Conservation (phyloP, 2,329 filamentous ascomycete species). For the Xylariaceae sp. region DNA sequence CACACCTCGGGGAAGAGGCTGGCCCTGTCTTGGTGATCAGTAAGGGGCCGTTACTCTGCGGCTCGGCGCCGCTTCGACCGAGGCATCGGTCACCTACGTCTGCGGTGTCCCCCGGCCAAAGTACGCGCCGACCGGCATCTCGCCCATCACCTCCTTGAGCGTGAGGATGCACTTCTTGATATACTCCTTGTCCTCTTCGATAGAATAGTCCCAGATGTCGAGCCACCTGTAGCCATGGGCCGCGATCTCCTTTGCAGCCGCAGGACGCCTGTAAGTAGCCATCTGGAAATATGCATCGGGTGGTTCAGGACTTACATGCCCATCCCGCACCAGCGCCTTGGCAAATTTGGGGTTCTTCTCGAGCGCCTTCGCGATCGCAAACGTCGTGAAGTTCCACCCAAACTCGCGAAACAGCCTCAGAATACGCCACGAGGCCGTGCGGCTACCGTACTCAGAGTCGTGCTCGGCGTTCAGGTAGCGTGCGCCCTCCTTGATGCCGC, state of each 20-base stretch:
- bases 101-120: conserved; percentile 26
- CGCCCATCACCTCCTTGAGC: conserved; percentile 25
- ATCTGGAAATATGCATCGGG: too few species aligned
- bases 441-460: conserved; percentile 19
- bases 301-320: too few species aligned
- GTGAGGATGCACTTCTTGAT: conserved; percentile 29
- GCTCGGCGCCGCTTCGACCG: not conserved
- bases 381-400: conserved; percentile 34
- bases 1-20: conserved; percentile 19
- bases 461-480: conserved; percentile 17
- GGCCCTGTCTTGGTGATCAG: not conserved
- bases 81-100: conserved; percentile 7
- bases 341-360: conserved; percentile 33
- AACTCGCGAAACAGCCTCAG: conserved; percentile 33
- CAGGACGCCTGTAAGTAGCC: too few species aligned
- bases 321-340: conserved; percentile 26
- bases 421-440: conserved; percentile 28
- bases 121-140: conserved; percentile 27
- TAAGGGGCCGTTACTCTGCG: too few species aligned
- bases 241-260: too few species aligned
- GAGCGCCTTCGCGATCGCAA: conserved; percentile 31
- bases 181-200: conserved; percentile 30
- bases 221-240: conserved; percentile 35
- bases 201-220: conserved; percentile 30
- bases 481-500: conserved; percentile 13